phyloP scores from a whole-genome alignment of 805 yeast species.

The Candida saitoana region DNA sequence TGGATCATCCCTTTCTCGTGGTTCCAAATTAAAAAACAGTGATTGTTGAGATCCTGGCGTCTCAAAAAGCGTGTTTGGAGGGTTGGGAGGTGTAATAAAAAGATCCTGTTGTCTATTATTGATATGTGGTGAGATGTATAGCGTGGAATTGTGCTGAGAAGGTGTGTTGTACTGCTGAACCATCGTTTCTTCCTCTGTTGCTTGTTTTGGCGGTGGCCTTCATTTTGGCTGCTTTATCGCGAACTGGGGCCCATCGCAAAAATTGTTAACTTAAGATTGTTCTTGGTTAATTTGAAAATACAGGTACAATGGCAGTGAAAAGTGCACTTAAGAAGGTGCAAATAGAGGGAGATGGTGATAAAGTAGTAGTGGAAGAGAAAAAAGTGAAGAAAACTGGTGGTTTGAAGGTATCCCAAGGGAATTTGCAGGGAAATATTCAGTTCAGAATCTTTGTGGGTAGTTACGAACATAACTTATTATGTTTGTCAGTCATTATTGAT shows the following conservation, averaged over 20 bases:
- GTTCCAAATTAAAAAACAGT: constrained; percentile 33
- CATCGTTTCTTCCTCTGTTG: constrained; percentile 12
- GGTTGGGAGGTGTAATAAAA: constrained; percentile 48
- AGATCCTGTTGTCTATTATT: constrained; percentile 38
- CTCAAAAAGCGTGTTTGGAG: constrained; percentile 38
- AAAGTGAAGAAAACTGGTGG: constrained; percentile 2
- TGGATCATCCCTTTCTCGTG: constrained; percentile 8
- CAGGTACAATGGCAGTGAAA: not conserved
- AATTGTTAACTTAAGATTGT: not conserved
- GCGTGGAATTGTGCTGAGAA: constrained; percentile 67
- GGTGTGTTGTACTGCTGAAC: constrained; percentile 27
- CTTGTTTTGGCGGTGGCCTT: constrained; percentile 1
- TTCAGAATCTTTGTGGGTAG: constrained; percentile 91
- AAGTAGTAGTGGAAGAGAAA: constrained; percentile 1
- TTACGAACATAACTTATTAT: constrained; percentile 86
- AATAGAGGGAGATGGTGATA: not conserved
- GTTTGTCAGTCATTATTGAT: constrained; percentile 71
- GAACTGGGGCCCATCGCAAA: constrained; percentile 2
- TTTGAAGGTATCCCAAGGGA: not conserved
- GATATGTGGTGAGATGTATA: constrained; percentile 68
- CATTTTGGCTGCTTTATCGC: not conserved
- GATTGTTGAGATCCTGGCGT: constrained; percentile 38
- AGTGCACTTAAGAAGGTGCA: constrained; percentile 2
- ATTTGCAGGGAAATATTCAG: constrained; percentile 19
- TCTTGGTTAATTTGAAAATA: not conserved